Conservation (phyloP, 306 rosid species). For the Echinosophora koreensis region DNA sequence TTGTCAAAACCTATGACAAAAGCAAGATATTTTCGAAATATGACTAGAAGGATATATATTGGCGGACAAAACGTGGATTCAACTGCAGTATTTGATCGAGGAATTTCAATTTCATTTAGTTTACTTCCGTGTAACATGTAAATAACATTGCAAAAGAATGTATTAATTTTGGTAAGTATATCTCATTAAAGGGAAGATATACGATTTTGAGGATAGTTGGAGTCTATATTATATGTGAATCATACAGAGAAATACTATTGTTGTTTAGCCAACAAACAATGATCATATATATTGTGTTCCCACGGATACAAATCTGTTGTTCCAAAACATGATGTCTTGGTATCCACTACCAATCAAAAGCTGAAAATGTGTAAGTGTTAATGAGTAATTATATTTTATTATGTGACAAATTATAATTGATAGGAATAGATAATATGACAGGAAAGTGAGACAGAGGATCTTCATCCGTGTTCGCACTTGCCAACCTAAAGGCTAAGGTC, state of each 20-base stretch:
- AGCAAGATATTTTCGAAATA: no score
- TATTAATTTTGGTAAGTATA: not conserved
- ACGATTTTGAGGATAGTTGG: not conserved
- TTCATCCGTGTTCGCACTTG: no score
- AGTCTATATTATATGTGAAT: not conserved
- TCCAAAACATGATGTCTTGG: no score
- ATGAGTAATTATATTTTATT: no score
- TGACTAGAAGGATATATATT: not conserved
- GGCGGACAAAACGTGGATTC: conserved; percentile 3
- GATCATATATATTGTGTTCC: not conserved
- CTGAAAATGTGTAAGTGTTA: no score
- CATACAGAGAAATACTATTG: not conserved
- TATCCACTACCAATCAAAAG: no score
- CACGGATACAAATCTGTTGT: no score
- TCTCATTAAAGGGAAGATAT: not conserved
- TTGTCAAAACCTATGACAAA: no score
- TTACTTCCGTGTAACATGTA: not conserved
- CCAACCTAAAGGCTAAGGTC: not conserved
- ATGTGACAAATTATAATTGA: no score
- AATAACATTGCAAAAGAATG: not conserved
- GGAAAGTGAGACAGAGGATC: no score
- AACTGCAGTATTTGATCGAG: not conserved
- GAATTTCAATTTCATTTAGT: not conserved
- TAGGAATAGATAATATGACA: no score
- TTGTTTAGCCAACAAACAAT: not conserved